A percentile compares a stretch with the other conserved stretches of the same genome.
phyloP scores from a whole-genome alignment of 345 rosid species.

The Cardamine occulta region DNA sequence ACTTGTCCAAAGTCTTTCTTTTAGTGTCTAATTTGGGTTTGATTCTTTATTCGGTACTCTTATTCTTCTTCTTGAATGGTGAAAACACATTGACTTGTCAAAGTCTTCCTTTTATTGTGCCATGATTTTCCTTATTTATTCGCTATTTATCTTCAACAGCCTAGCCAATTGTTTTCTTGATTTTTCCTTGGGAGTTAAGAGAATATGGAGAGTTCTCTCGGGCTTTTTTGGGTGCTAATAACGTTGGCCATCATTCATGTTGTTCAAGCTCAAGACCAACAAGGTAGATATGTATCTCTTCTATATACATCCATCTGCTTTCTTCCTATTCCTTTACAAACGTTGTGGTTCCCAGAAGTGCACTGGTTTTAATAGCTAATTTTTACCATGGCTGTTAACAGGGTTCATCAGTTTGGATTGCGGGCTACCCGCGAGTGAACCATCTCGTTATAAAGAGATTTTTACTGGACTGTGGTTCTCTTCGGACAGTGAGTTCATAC shows the following conservation, averaged over 20 bases:
- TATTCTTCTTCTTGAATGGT: too few species aligned
- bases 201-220: conserved; percentile 7
- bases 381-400: not conserved
- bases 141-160: not conserved
- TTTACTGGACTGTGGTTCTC: too few species aligned
- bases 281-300: too few species aligned
- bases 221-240: not conserved
- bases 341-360: not conserved
- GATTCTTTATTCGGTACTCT: not conserved
- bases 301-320: not conserved
- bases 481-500: too few species aligned
- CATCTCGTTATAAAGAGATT: too few species aligned
- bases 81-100: not conserved
- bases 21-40: not conserved
- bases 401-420: too few species aligned
- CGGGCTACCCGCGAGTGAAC: too few species aligned
- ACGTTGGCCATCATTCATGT: conserved; percentile 12
- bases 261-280: conserved; percentile 38
- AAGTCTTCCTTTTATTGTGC: not conserved
- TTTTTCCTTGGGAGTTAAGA: not conserved
- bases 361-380: too few species aligned
- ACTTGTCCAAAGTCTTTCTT: too few species aligned
- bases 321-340: too few species aligned
- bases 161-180: not conserved
- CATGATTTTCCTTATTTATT: not conserved